Conservation (phyloP, 192 early-diverging fungal species). For the Entophlyctis luteolus region DNA sequence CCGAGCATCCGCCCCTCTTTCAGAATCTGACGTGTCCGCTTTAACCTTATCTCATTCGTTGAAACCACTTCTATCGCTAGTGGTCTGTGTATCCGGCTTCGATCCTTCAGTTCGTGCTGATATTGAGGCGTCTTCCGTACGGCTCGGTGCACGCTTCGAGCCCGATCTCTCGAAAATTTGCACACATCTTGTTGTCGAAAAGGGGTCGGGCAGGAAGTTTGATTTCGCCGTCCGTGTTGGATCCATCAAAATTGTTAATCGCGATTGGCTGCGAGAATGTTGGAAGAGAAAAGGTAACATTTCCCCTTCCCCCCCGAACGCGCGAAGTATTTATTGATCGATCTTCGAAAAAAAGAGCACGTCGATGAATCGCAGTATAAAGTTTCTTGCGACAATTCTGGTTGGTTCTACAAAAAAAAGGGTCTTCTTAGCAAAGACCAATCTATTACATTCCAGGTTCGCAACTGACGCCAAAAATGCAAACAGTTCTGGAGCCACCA, state of each 20-base stretch:
- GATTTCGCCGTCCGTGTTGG: constrained; percentile 28
- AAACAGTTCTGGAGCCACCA: neutral
- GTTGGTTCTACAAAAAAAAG: neutral
- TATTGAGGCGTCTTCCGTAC: neutral
- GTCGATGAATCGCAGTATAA: neutral
- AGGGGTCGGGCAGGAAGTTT: constrained; percentile 25
- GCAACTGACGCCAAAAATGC: neutral
- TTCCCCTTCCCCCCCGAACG: neutral
- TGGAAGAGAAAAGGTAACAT: neutral
- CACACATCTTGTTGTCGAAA: constrained; percentile 32
- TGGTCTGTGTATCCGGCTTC: constrained; percentile 13
- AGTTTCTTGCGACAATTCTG: neutral
- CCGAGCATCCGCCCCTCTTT: neutral
- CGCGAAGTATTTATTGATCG: neutral
- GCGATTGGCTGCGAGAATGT: constrained; percentile 28
- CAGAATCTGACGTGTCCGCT: neutral
- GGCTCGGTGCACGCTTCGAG: constrained; percentile 23
- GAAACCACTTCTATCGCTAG: neutral
- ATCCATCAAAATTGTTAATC: constrained; percentile 24
- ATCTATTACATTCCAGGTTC: neutral
- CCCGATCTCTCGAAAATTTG: constrained; percentile 17
- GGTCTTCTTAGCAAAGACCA: neutral
- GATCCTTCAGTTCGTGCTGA: neutral
- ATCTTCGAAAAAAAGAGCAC: neutral
- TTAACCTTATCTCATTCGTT: neutral